Evolutionary conservation across 2,329 filamentous ascomycete genomes (phyloP), one percentile per base, ranked within the genome.

Genomic region (Ceratocystis papillata): DNA sequence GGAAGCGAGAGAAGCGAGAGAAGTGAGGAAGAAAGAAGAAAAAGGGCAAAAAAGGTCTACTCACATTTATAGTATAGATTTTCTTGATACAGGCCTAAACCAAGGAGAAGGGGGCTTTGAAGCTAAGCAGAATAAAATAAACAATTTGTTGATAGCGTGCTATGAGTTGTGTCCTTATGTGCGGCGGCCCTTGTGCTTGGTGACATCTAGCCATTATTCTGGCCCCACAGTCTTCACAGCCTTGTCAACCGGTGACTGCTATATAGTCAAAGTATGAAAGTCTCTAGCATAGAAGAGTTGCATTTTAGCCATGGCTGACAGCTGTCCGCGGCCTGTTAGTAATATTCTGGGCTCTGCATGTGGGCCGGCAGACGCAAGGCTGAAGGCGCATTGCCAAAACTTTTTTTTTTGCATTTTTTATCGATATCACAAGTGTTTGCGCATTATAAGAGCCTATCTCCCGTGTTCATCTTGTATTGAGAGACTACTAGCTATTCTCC

Each of bases 381-480:
- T 66, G 67, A 53, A 44, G 63, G 45, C 53, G 63, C 50, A 59
- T 45, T 20, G 25, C 53, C 64, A 48, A 67, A 65, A 63, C 44
- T 45, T 65, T 69, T 67, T 66, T 67, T 66, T 65, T 65, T 45
- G 37, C 37, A 12, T 25, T 33, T 62, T 63, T 63, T 65, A 62
- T 65, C 64, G 45, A 62, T 65, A 53, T 53, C n/a, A 25, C 55
- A 22, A 57, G 22, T 17, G 17, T 46, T 20, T 63, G 45, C 25
- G 28, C 25, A 15, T 41, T 22, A 37, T 30, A 22, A 37, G 33
- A 48, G 45, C 25, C 37, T 10, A 12, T 41, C 10, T 41, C 37
- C 15, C 37, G 37, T 41, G 10, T 41, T 41, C 37, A 41, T 41
- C 10, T 41, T 41, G 37, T 15, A 41, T 41, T 41, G 37, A 12